Base-by-base conservation (phyloP, 164 flowering plant species). In the Malania oleifera region DNA sequence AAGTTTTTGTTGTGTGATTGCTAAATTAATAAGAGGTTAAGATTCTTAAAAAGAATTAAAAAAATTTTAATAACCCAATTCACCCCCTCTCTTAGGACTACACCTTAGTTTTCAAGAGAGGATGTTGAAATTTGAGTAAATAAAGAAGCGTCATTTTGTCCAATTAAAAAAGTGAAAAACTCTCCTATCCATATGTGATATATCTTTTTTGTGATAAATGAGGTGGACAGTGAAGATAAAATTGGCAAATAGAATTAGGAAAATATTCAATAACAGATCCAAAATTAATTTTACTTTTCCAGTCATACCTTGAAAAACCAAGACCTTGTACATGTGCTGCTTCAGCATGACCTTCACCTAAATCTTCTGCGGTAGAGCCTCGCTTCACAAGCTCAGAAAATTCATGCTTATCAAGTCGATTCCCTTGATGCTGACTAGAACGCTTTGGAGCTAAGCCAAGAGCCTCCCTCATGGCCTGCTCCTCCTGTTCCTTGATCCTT, bases 381-480 rank as follows among this genome's bases (percentile, higher is more conserved):
- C 90, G 76, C 76, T 89, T 92, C 51, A 92, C 86, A 54, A 92
- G 95, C 64, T 92, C 98, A 19, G 80, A 60, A 67, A 76, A 80
- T 74, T 92, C 98, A 70, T 92, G 97, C 70, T 89, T 89, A 77
- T 92, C 98, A 20, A 92, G 79, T 17, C 97, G 85, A 73, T 77
- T 89, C 20, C 90, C 91, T 63, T 84, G 91, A 56, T 89, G 75
- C 34, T 75, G 77, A 57, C 22, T 61, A 54, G 79, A 43, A 52
- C 87, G 82, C 68, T 84, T 87, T 19, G 98, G 98, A 75, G 98
- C 98, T 70, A 93, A 78, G 52, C 98, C 97, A 60, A 93, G 84
- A 62, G 96, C 96, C 73, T 93, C 98, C 67, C 87, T 79, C 97
- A 93, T 93, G 39, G 96, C 89, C 65, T 84, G 89, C 67, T 93